Base-by-base conservation (phyloP, 2,329 filamentous ascomycete species). In the Aureobasidium pullulans region DNA sequence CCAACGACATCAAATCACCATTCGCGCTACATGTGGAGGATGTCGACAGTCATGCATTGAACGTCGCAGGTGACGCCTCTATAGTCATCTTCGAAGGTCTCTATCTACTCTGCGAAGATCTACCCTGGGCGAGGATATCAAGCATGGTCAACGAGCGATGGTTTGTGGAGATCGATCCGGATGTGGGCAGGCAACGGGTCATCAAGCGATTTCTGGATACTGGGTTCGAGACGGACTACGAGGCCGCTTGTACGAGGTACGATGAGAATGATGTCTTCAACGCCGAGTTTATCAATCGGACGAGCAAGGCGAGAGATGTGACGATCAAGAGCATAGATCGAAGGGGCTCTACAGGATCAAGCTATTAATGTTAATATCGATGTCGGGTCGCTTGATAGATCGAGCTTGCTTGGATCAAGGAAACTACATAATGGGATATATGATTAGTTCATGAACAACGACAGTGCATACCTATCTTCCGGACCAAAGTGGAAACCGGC, bases 61-160 rank as follows among this genome's bases (percentile, higher is more conserved):
- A 48, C n/a, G 34, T 32, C 13, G 54, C 54, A 8, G 42, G 54
- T 28, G 54, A 57, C n/a, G 54, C 54, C 6, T 57, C 54, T 2
- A 57, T 57, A 37, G 54, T 57, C 23, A 57, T 57, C 8, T 57
- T 57, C 28, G 54, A 57, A 16, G 54, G 54, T 16, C 54, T 57
- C 29, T 57, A 57, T 23, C 10, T 57, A n/a, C 43, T 57, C 19
- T 57, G 54, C 28, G 54, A 57, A 40, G 54, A 57, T 32, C 36
- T 57, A 1, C 54, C 54, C 10, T 57, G 54, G 54, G 34, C 34
- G 9, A 39, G 54, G 34, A 40, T 57, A 16, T 16, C 10, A 9
- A 10, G 28, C 19, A 3, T 57, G 23, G 54, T 57, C 2, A 13
- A 57, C 10, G 54, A 57, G 34, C 42, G 43, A n/a, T 57, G 54